Evolutionary conservation across 2,329 filamentous ascomycete species (phyloP), one percentile per base, ranked within the genome.

Genomic region (Colletotrichum plurivorum): DNA sequence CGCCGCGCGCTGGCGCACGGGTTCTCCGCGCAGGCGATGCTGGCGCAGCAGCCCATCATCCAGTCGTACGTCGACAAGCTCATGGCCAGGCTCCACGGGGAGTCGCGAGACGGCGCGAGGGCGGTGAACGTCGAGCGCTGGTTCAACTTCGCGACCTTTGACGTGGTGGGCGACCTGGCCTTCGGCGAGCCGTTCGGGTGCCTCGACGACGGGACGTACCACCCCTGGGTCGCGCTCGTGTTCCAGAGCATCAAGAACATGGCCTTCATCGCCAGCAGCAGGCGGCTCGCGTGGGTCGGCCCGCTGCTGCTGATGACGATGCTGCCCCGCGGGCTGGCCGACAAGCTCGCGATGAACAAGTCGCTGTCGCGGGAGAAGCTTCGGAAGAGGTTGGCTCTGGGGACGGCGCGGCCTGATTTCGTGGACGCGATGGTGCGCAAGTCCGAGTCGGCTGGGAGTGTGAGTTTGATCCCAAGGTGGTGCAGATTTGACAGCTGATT

Each of bases 11-110:
- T 76, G 0, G 54, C 72, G 1, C 73, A 72, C 22, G 74, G 70
- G 1, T 77, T 77, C 56, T 72, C 71, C 1, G 73, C 72, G 16
- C 69, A 72, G 54, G 51, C 71, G 0, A 63, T 77, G 65, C 13
- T 70, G 1, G 71, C 67, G 0, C 76, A 78, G 58, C 70, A 76
- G 60, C 64, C 71, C 0, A 46, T 74, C 2, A 72, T 85, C 65
- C 74, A 76, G 65, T 67, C 70, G 0, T 82, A 84, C 70, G 78
- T 82, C 22, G 75, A 80, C 46, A 67, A 82, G 8, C 77, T 85
- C 45, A 76, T 84, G 31, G 46, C 73, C 12, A 77, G 75, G 43
- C 70, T 85, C 53, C 74, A 72, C 16, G 78, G 82, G 22, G 72
- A 78, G 6, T 71, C 57, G 3, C 20, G 25, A 0, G 13, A 48